These are phyloP conservation scores for Trypanosoma platydactyli DNA, from an alignment of 208 protist species.

Conservation along the genomic window DNA sequence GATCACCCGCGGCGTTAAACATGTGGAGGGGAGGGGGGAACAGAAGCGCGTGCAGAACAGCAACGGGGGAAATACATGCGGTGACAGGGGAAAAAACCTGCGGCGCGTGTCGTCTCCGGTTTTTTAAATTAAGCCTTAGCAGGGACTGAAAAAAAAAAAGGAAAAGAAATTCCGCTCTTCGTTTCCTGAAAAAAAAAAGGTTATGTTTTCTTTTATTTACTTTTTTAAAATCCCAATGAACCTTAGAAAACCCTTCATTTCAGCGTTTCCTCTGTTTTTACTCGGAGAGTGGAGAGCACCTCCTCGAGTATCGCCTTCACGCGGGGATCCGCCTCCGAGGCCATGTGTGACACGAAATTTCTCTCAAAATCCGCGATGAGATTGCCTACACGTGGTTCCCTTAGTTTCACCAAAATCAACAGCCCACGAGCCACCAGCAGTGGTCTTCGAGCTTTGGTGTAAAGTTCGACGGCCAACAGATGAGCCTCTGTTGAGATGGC, in stretches of 20 bases:
- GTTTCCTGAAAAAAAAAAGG: not conserved
- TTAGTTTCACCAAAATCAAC: constrained; percentile 42
- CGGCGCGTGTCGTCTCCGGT: no score
- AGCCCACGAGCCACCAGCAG: constrained; percentile 66
- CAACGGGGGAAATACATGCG: no score
- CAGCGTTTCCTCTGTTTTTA: not conserved
- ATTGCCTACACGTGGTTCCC: constrained; percentile 30
- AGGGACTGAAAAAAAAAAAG: no score
- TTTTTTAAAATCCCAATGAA: no score
- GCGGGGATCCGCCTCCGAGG: constrained; percentile 38
- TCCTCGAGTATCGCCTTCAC: constrained; percentile 61
- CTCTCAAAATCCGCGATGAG: constrained; percentile 44
- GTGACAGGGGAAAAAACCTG: no score
- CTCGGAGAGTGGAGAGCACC: constrained; percentile 19
- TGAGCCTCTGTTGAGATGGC: constrained; percentile 43
- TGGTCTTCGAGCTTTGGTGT: constrained; percentile 58
- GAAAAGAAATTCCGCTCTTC: no score
- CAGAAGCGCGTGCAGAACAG: no score
- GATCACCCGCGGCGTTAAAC: no score
- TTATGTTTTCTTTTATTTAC: no score
- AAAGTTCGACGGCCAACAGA: constrained; percentile 69
- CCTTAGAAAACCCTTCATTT: no score
- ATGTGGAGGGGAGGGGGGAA: no score
- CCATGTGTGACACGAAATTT: constrained; percentile 30
- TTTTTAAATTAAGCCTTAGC: no score